These are phyloP conservation scores for Penicillium daleae DNA, from an alignment of 495 filamentous ascomycete genomes.

Conservation along the genomic window DNA sequence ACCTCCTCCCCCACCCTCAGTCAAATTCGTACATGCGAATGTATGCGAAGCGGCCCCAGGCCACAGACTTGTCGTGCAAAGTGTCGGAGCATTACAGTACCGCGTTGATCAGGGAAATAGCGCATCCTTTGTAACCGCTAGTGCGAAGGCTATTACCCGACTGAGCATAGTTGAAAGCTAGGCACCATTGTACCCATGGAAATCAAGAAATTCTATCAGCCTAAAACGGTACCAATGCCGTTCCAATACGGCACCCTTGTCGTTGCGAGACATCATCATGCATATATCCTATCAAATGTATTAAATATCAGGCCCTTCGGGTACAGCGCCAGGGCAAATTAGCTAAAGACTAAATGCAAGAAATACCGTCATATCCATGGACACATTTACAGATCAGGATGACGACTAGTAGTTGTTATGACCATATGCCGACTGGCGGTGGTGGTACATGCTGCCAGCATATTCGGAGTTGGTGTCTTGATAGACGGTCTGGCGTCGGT, in stretches of 20 bases:
- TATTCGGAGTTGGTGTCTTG: constrained; percentile 67
- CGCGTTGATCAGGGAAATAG: constrained; percentile 2
- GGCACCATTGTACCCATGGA: neutral
- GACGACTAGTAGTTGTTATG: constrained; percentile 37
- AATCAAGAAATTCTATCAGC: neutral
- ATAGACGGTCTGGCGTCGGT: constrained; percentile 77
- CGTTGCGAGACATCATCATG: neutral
- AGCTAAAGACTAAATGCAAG: constrained; percentile 13
- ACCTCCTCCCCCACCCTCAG: neutral
- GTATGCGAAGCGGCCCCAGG: neutral
- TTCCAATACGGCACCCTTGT: neutral
- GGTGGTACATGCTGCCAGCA: constrained; percentile 61
- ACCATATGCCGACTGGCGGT: constrained; percentile 45
- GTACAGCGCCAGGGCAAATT: neutral
- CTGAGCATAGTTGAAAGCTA: neutral
- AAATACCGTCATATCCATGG: constrained; percentile 24
- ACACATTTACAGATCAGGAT: constrained; percentile 26
- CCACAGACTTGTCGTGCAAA: neutral
- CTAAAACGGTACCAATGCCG: neutral
- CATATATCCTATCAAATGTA: constrained; percentile 7
- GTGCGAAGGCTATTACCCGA: neutral
- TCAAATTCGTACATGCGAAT: neutral
- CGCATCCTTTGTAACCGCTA: constrained; percentile 7
- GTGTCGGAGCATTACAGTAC: neutral
- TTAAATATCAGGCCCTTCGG: constrained; percentile 5